Conservation (phyloP, 2,329 filamentous ascomycete genomes). For the Beauveria australis region DNA sequence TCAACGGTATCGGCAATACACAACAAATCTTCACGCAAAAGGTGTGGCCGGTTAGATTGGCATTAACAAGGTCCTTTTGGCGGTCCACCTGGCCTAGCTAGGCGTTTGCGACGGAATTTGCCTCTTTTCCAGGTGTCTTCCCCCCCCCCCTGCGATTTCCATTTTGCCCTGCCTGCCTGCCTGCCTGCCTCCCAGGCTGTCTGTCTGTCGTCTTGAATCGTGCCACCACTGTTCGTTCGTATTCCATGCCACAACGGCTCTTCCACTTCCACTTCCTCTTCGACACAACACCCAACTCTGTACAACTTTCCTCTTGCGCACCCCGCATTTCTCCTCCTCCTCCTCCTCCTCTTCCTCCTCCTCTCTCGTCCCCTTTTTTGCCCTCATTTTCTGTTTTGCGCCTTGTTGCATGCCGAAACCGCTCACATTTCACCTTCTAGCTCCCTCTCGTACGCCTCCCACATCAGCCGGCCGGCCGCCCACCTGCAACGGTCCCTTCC, state of each 20-base stretch:
- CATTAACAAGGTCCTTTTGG: no score
- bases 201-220: neutral
- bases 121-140: no score
- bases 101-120: no score
- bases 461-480: neutral
- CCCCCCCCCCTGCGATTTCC: no score
- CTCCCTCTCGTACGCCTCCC: neutral
- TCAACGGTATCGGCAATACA: no score
- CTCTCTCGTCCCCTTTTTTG: neutral
- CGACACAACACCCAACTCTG: neutral
- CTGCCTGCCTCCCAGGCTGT: neutral
- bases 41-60: no score
- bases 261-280: neutral
- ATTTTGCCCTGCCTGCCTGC: no score
- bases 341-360: neutral
- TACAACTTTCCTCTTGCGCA: neutral
- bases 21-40: no score
- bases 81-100: no score
- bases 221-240: neutral
- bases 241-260: neutral
- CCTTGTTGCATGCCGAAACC: neutral
- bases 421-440: neutral
- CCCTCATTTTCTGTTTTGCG: no score
- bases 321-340: neutral
- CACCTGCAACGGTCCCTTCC: neutral